Base-by-base conservation (phyloP, 1,284 basidiomycete species). In the Trichosporon sp. region DNA sequence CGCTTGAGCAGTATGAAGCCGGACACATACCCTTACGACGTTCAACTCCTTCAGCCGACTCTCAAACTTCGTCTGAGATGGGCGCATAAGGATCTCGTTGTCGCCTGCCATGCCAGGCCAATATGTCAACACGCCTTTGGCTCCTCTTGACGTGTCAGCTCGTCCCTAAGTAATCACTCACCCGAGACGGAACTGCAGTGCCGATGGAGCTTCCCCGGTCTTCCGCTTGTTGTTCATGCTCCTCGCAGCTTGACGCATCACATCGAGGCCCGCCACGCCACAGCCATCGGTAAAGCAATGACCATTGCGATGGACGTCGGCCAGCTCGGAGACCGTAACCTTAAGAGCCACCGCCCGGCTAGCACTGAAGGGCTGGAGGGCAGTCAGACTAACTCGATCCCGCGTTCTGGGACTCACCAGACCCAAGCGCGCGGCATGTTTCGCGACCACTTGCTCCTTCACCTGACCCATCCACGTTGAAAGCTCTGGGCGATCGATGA, bases 111-210 rank as follows among this genome's bases (percentile, higher is more conserved):
- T 68, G 2, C 76, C 66, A 0, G 83, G 83, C 79, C 83, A 84
- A 19, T 75, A 78, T 0, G 78, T 73, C 5, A 84, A 72, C 6
- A 85, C 81, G 10, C 84, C 84, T 67, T 85, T 85, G 0, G 82
- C 82, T 2, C 84, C 84, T 3, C 83, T 84, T 61, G 19, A 19
- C 26, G 26, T 32, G 21, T 48, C 46, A 19, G 31, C 6, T 10
- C n/a, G 8, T 4, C 2, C 4, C 12, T 10, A 4, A 16, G 14
- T 2, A 2, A 1, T 2, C 14, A 46, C 79, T 72, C 43, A 83
- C 80, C 81, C 80, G 2, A 83, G 70, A 11, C 83, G 79, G 72
- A 84, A 80, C 66, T 84, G 83, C n/a, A 84, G 82, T 0, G 80
- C 82, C 1, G 83, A 84, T 0, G 82, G 83, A 0, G 51, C 66